Conservation (phyloP, 331 rosid species). For the Telfairia occidentalis region DNA sequence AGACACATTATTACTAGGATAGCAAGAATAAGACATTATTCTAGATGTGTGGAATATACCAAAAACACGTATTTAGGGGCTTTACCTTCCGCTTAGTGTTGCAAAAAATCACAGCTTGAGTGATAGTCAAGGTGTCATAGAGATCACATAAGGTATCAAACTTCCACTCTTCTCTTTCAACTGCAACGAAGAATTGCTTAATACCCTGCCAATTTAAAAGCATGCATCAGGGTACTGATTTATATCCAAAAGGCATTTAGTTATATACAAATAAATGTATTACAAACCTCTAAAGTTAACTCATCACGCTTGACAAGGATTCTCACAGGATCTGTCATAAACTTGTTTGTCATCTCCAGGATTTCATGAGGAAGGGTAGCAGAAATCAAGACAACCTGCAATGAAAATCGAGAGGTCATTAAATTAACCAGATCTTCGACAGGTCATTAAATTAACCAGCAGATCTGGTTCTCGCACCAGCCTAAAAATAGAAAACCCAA, state of each 20-base stretch:
- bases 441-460: neutral
- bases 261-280: neutral
- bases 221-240: constrained; percentile 11
- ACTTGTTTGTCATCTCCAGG: constrained; percentile 87
- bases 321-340: constrained; percentile 94
- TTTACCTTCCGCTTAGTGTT: constrained; percentile 91
- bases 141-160: constrained; percentile 96
- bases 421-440: neutral
- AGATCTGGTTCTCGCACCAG: neutral
- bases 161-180: constrained; percentile 96
- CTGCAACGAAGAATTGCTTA: constrained; percentile 96
- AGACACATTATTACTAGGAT: neutral
- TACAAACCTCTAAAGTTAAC: constrained; percentile 76
- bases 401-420: neutral
- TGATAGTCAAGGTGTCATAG: constrained; percentile 85
- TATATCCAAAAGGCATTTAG: constrained; percentile 11
- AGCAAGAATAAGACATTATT: neutral
- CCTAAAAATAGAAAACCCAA: neutral
- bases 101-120: constrained; percentile 97
- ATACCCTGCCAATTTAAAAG: constrained; percentile 55
- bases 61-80: neutral
- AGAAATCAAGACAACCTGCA: constrained; percentile 84
- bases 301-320: constrained; percentile 99
- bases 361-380: constrained; percentile 99
- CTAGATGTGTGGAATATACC: neutral